These are phyloP conservation scores for Kodamaea fungicola DNA, from an alignment of 1,139 yeast genomes.

Conservation along the genomic window DNA sequence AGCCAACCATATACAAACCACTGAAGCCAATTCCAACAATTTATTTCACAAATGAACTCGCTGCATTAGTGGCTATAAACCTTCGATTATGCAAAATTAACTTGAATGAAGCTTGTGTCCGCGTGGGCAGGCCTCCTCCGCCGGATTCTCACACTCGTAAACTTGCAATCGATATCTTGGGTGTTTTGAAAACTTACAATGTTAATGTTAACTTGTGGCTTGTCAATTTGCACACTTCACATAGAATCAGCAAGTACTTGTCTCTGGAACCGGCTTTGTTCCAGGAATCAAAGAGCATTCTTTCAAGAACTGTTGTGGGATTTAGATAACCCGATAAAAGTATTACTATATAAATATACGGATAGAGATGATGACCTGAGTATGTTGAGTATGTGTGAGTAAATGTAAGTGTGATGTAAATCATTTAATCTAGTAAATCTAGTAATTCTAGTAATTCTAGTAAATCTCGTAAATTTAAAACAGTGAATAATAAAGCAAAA, in stretches of 20 bases:
- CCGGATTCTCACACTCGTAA: constrained; percentile 18
- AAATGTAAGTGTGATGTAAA: no score
- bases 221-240: constrained; percentile 29
- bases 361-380: background rate
- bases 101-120: constrained; percentile 26
- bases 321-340: constrained; percentile 5
- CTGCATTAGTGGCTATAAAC: constrained; percentile 33
- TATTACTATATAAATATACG: background rate
- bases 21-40: constrained; percentile 29
- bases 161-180: constrained; percentile 36
- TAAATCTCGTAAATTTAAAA: no score
- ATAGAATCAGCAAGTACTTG: constrained; percentile 29
- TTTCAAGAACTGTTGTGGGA: constrained; percentile 22
- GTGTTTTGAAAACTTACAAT: constrained; percentile 37
- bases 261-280: constrained; percentile 26
- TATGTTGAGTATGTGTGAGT: no score
- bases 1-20: constrained; percentile 27
- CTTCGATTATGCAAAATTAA: constrained; percentile 30
- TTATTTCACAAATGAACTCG: constrained; percentile 32
- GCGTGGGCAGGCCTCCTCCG: constrained; percentile 1
- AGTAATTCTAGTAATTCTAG: no score
- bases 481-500: no score
- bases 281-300: constrained; percentile 23
- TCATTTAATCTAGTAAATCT: no score
- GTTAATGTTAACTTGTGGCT: constrained; percentile 34